These are phyloP conservation scores for Cutaneotrichosporon curvatum DNA, from an alignment of 1,284 basidiomycete species.

Conservation along the genomic window DNA sequence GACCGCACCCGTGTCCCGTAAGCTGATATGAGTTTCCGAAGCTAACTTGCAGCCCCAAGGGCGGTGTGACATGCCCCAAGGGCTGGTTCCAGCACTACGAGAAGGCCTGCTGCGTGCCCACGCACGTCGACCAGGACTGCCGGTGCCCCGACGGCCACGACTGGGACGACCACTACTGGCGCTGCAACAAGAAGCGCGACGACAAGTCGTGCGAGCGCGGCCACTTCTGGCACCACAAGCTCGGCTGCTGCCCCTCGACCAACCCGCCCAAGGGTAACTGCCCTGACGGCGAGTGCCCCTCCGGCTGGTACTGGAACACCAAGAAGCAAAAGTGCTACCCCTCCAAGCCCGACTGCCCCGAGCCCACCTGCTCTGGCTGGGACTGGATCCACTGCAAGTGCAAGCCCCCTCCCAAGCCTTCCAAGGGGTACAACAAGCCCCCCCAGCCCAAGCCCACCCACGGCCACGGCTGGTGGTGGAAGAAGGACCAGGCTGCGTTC, in stretches of 20 bases:
- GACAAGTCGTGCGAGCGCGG: neutral
- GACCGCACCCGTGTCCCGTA: neutral
- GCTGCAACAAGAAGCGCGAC: constrained; percentile 22
- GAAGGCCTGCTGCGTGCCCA: constrained; percentile 1
- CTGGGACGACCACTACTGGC: constrained; percentile 25
- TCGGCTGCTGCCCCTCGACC: constrained; percentile 27
- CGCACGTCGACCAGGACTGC: constrained; percentile 7
- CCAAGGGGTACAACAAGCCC: neutral
- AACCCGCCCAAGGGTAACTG: constrained; percentile 22
- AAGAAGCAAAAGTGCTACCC: constrained; percentile 26
- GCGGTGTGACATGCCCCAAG: neutral
- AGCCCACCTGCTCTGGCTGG: neutral
- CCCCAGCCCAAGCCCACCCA: too few relatives aligned
- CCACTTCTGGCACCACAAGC: constrained; percentile 27
- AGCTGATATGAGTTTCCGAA: neutral
- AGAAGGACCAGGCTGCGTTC: constrained; percentile 17
- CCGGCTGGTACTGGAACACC: constrained; percentile 41
- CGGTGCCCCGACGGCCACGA: constrained; percentile 40
- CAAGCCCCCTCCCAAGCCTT: neutral
- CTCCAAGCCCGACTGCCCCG: neutral
- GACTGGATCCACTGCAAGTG: neutral
- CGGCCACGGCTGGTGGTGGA: neutral
- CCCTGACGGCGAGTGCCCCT: constrained; percentile 36
- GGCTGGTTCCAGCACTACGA: neutral
- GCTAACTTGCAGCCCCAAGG: neutral